These are phyloP conservation scores for Cytospora piceicola DNA, from an alignment of 2,329 filamentous ascomycete species.

Conservation along the genomic window DNA sequence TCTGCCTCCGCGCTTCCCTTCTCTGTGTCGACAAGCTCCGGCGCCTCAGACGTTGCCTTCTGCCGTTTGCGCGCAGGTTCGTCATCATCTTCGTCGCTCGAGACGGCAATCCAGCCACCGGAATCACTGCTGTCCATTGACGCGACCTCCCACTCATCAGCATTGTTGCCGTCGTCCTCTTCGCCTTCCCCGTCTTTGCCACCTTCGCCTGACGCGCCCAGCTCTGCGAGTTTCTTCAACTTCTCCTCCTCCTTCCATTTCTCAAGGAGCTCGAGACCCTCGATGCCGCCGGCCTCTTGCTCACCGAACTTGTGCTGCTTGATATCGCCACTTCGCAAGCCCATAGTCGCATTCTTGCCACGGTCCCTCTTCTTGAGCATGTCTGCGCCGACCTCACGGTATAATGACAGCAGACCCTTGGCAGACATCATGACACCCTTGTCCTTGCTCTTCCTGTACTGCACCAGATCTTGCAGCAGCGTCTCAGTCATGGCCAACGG, in stretches of 20 bases:
- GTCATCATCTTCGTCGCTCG: constrained; percentile 77
- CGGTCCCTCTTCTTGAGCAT: constrained; percentile 88
- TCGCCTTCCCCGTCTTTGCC: constrained; percentile 65
- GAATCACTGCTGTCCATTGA: constrained; percentile 69
- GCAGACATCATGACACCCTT: constrained; percentile 99
- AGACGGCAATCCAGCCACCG: constrained; percentile 90
- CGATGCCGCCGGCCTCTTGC: constrained; percentile 78
- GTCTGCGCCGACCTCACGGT: constrained; percentile 87
- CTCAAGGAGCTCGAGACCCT: constrained; percentile 88
- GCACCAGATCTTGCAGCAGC: constrained; percentile 90
- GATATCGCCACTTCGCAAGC: constrained; percentile 71
- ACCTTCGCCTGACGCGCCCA: constrained; percentile 66
- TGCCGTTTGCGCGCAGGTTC: constrained; percentile 68
- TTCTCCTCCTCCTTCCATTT: constrained; percentile 93
- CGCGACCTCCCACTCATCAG: constrained; percentile 63
- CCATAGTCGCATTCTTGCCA: constrained; percentile 88
- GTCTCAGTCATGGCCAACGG: constrained; percentile 97
- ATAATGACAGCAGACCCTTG: constrained; percentile 86
- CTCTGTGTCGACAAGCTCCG: constrained; percentile 41
- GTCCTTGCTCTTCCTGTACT: constrained; percentile 96
- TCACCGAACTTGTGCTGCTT: constrained; percentile 83
- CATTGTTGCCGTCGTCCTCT: constrained; percentile 53
- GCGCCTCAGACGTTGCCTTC: constrained; percentile 36
- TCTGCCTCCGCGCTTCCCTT: constrained; percentile 52
- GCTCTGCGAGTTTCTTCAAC: constrained; percentile 71